Base-by-base conservation (phyloP, 139 green algal species). In the Chlamydomonas asymmetrica region DNA sequence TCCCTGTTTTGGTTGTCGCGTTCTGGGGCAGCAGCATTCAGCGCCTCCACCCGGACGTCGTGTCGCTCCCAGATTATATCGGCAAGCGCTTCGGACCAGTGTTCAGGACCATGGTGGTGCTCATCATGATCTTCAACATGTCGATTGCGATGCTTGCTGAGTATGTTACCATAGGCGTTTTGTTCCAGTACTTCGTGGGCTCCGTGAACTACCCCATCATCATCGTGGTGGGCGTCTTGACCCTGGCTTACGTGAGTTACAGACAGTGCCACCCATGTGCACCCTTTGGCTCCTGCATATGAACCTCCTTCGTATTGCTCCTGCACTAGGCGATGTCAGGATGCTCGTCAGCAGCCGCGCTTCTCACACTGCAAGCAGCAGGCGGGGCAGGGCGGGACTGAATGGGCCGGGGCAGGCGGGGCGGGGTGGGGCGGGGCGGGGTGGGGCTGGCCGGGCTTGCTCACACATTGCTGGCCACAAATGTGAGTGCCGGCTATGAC, bases 111-210 rank as follows among this genome's bases (percentile, higher is more conserved):
- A 81, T 88, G 23, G 81, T 92, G 1, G 75, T 84, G 0, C 43
- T 86, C 18, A 66, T 96, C 29, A 74, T 65, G 23, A 35, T 94
- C 20, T 87, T 94, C 80, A 94, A 95, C 83, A 90, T 93, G 88
- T 82, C 54, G 41, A 91, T 92, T n/a, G 75, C 68, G 0, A 69
- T 84, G 43, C 79, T 82, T 10, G 71, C 75, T 1, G 76, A 82
- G 49, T 71, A 59, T 57, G 66, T n/a, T 9, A 76, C 59, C 41
- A 16, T 52, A 16, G 1, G 45, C 18, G 18, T 16, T 20, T 22
- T 48, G 8, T 57, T 48, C 45, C 39, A 80, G 20, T 61, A 81
- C 32, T 87, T 90, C 68, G 74, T 96, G 2, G 80, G 81, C 71
- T 84, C 78, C 18, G 66, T 74, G 6, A 79, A 72, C 52, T 83